phyloP scores from a whole-genome alignment of 768 basidiomycete species.

The Auriscalpium orientale region DNA sequence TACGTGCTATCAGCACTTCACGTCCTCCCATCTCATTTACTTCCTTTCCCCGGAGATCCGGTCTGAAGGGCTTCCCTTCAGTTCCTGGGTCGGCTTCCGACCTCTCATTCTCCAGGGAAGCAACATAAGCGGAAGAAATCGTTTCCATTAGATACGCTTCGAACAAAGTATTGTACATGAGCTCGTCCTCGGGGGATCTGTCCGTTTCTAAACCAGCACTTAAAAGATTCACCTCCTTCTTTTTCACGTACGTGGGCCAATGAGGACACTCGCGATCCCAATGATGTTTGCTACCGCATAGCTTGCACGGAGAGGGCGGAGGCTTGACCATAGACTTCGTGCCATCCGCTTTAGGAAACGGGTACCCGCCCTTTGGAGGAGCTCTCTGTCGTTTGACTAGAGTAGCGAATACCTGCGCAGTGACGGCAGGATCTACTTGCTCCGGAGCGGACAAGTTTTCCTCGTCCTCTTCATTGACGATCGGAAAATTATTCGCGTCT shows the following conservation, averaged over 20 bases:
- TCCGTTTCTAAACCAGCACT: neutral
- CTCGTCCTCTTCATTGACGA: no score
- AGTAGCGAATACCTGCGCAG: no score
- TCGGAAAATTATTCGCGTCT: no score
- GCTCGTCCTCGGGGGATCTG: conserved; percentile 23
- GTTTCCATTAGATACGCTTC: neutral
- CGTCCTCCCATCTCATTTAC: no score
- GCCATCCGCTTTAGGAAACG: neutral
- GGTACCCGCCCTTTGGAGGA: neutral
- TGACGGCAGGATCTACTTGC: no score
- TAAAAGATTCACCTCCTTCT: conserved; percentile 15
- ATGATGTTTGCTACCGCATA: conserved; percentile 26
- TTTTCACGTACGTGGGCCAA: conserved; percentile 9
- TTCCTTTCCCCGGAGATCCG: no score
- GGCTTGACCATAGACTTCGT: neutral
- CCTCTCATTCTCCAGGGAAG: no score
- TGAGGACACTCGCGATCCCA: conserved; percentile 29
- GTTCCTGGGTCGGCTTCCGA: no score
- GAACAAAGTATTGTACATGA: conserved; percentile 18
- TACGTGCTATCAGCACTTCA: no score
- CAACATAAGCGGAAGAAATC: neutral
- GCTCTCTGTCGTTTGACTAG: neutral
- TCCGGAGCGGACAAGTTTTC: no score
- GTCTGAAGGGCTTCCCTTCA: no score
- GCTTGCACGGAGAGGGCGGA: neutral